These are phyloP conservation scores for Cercospora sp. DNA, from an alignment of 2,329 filamentous ascomycete genomes.

Conservation along the genomic window DNA sequence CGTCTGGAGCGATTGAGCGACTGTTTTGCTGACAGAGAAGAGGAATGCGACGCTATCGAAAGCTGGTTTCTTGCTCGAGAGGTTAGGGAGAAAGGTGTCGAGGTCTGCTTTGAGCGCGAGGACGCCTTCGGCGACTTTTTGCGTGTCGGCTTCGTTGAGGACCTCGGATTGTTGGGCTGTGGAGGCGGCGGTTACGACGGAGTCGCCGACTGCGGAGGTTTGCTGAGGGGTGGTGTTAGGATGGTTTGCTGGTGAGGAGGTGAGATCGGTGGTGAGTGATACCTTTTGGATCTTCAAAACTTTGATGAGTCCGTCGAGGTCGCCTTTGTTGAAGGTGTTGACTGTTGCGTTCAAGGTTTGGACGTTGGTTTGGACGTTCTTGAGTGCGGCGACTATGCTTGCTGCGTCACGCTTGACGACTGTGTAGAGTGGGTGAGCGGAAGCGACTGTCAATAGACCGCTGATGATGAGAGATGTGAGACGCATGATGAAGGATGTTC, in stretches of 20 bases:
- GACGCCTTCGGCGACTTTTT: conserved; percentile 22
- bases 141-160: conserved; percentile 13
- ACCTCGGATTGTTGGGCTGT: conserved; percentile 16
- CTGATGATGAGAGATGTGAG: conserved; percentile 12
- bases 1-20: conserved; percentile 16
- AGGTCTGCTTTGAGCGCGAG: conserved; percentile 20
- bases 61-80: conserved; percentile 21
- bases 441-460: conserved; percentile 17
- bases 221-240: conserved; percentile 5
- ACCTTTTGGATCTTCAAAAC: conserved; percentile 24
- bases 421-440: conserved; percentile 10
- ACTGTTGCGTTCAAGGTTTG: conserved; percentile 22
- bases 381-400: conserved; percentile 19
- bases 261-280: background rate
- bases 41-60: conserved; percentile 20
- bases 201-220: conserved; percentile 17
- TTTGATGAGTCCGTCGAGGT: conserved; percentile 17
- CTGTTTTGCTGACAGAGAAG: conserved; percentile 16
- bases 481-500: conserved; percentile 1
- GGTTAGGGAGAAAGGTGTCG: conserved; percentile 20
- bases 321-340: conserved; percentile 23
- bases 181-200: conserved; percentile 16
- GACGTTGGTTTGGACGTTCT: conserved; percentile 22
- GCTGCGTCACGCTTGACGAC: conserved; percentile 23
- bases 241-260: background rate